These are phyloP conservation scores for Graphiopsis chlorocephala DNA, from an alignment of 2,329 filamentous ascomycete genomes.

Conservation along the genomic window DNA sequence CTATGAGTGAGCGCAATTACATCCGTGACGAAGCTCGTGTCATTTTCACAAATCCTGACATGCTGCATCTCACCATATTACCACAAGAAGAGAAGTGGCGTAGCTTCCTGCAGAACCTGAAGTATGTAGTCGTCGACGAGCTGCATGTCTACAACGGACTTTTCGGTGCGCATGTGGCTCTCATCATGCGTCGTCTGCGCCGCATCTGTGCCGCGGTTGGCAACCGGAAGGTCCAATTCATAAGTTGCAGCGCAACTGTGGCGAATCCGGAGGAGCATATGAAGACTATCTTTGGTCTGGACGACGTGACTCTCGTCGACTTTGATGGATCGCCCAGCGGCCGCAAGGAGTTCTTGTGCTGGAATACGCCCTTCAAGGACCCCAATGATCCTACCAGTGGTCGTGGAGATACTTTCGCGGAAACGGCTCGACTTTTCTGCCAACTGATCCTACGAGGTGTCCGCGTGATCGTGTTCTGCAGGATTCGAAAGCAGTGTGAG, in stretches of 20 bases:
- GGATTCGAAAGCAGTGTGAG: conserved; percentile 85
- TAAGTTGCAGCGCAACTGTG: conserved; percentile 95
- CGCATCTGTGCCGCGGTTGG: conserved; percentile 87
- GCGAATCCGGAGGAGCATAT: conserved; percentile 91
- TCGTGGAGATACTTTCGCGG: conserved; percentile 74
- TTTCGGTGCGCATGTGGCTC: conserved; percentile 88
- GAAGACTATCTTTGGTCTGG: conserved; percentile 86
- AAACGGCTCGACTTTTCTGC: conserved; percentile 88
- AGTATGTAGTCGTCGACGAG: conserved; percentile 81
- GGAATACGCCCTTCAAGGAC: conserved; percentile 95
- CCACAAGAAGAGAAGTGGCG: conserved; percentile 91
- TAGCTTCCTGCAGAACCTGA: conserved; percentile 80
- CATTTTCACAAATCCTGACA: conserved; percentile 97
- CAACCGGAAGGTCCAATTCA: conserved; percentile 80
- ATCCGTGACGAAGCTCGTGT: conserved; percentile 88
- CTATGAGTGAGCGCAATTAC: conserved; percentile 70
- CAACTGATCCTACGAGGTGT: conserved; percentile 85
- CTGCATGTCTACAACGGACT: conserved; percentile 95
- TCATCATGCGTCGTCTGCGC: conserved; percentile 87
- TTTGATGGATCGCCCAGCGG: conserved; percentile 92
- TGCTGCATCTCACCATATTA: conserved; percentile 91
- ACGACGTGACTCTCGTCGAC: conserved; percentile 76
- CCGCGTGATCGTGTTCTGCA: conserved; percentile 87
- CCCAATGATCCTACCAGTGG: conserved; percentile 83
- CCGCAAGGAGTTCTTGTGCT: conserved; percentile 91